Evolutionary conservation across 257 asterid species (phyloP), one percentile per base, ranked within the genome.

Genomic region (Solanum pinnatisectum): DNA sequence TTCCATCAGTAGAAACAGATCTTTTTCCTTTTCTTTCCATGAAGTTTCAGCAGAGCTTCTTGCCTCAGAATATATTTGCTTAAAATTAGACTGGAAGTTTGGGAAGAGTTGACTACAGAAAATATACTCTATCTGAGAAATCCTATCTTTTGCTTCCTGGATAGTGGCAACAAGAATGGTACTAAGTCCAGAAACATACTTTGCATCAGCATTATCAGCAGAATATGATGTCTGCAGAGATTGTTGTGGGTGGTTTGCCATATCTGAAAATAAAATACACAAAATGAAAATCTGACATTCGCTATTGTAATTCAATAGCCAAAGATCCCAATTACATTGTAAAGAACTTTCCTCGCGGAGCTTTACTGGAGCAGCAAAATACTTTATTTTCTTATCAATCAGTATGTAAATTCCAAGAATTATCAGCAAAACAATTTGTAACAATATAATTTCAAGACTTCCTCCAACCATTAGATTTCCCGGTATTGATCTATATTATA

Each of bases 61-160:
- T 73, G 96, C 97, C 87, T 97, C 98, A 23, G 92, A 87, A 87
- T 91, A 90, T 71, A 93, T 87, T 89, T 92, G 92, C 92, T 91
- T 92, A 84, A 89, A 86, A 71, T 88, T 91, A 49, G 89, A 84
- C 86, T 95, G 95, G 88, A 94, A 87, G 44, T 89, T 92, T 1
- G 98, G 98, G 84, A 89, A 94, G 65, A 97, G 94, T 89, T 97
- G 97, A 42, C 94, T 92, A 92, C 99, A 96, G 88, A 95, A 96
- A 68, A 96, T 91, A 91, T 96, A 94, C 87, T 97, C 99, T 87
- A 96, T 93, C 93, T 97, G 98, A 76, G 98, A 96, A 68, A 95
- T 93, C 90, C 98, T 91, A 91, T 97, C 99, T 92, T 96, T 96
- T 67, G 96, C 94, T 92, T 97, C 98, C 91, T 96, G 94, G 88